Base-by-base conservation (phyloP, 192 early-diverging fungal genomes). In the Coemansia sp. region DNA sequence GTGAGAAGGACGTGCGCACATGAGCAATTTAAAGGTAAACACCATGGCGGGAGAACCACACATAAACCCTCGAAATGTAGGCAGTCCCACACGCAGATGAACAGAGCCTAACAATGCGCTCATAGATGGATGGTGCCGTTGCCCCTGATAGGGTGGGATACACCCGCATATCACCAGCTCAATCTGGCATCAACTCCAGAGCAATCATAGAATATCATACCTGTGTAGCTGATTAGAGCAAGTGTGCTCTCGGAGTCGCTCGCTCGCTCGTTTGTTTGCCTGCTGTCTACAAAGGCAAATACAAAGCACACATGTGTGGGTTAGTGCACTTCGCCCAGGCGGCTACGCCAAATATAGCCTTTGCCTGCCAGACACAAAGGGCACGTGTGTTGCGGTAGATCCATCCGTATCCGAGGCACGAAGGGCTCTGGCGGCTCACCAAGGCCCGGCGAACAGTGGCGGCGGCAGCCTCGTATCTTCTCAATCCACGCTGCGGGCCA, bases 131-230 rank as follows among this genome's bases (percentile, higher is more conserved):
- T 55, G 48, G 8, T 25, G 21, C 13, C 25, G 48, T 23, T 52
- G 52, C 52, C 31, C n/a, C 16, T 55, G 52, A 55, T 55, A 55
- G 52, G 16, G 52, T 55, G 10, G 52, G 52, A 55, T 31, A n/a
- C 26, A 55, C 52, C 52, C 52, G 14, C 21, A 55, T 28, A 33
- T 33, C 52, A 33, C 16, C 52, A 33, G 52, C 48, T 26, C 48
- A 26, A 52, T 26, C 48, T 52, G 48, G 48, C 48, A 52, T 52
- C 42, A 43, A 23, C 18, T 31, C 45, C 45, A 23, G 18, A 26
- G 13, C 14, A 55, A 55, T 55, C 52, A 55, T 33, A 55, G 28
- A 33, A 26, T 33, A 55, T 33, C 52, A 55, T 55, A 55, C 52
- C 52, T 55, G 52, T 55, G 52, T 55, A 55, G 33, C 26, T 55